A percentile compares a stretch with the other conserved stretches of the same genome.
These are phyloP conservation scores for Penicillium sp. DNA, from an alignment of 2,329 filamentous ascomycete genomes.

Conservation along the genomic window DNA sequence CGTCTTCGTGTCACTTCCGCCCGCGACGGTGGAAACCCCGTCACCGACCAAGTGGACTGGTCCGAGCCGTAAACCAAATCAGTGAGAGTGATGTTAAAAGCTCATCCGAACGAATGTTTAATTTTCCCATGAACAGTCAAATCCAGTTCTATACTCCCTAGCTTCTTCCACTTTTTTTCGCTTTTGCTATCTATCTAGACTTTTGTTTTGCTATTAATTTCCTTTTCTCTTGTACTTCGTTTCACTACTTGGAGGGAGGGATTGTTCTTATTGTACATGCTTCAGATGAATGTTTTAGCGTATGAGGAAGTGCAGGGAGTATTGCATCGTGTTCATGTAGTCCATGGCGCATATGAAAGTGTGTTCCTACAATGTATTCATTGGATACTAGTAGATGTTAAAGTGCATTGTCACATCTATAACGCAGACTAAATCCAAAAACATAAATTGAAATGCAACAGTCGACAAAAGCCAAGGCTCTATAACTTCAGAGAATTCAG, in stretches of 20 bases:
- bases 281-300: conserved; percentile 18
- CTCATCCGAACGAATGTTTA: conserved; percentile 18
- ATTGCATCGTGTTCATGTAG: background rate
- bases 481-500: background rate
- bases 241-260: conserved; percentile 2
- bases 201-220: background rate
- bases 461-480: background rate
- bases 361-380: background rate
- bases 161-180: background rate
- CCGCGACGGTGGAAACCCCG: conserved; percentile 65
- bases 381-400: background rate
- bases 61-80: conserved; percentile 61
- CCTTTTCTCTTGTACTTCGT: background rate
- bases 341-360: background rate
- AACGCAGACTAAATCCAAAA: background rate
- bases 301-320: conserved; percentile 3
- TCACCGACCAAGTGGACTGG: conserved; percentile 96
- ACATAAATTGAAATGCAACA: background rate
- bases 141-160: conserved; percentile 20
- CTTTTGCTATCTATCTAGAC: conserved; percentile 2
- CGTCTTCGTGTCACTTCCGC: conserved; percentile 80
- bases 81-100: conserved; percentile 10
- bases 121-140: conserved; percentile 16
- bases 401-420: background rate
- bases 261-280: conserved; percentile 24